Percentiles rank a stretch among this genome's conserved stretches.
Conservation (phyloP, 2,329 filamentous ascomycete species). For the Fusarium vanettenii region DNA sequence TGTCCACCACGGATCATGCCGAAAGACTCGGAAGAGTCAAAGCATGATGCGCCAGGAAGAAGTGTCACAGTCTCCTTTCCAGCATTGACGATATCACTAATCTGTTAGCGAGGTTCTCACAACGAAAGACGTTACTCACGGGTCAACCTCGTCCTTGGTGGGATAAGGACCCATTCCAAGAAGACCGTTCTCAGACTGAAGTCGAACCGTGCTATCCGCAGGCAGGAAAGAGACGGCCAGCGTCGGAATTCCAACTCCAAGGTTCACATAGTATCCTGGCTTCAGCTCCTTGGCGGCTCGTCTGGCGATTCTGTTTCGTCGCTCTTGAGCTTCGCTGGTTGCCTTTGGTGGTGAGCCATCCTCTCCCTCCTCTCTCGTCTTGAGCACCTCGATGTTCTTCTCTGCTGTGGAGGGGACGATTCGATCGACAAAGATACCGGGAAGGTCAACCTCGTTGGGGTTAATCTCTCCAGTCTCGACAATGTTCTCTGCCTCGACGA, state of each 20-base stretch:
- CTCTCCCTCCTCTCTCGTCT: conserved; percentile 60
- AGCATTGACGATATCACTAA: conserved; percentile 81
- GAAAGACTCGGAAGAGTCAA: conserved; percentile 85
- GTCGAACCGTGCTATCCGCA: conserved; percentile 76
- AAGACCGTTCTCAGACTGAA: conserved; percentile 89
- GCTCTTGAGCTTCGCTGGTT: conserved; percentile 60
- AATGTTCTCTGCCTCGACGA: conserved; percentile 88
- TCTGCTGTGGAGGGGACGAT: conserved; percentile 79
- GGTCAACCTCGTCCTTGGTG: conserved; percentile 75
- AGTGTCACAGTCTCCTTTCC: conserved; percentile 90
- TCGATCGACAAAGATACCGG: conserved; percentile 85
- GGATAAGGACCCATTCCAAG: conserved; percentile 87
- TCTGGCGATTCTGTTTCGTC: conserved; percentile 78
- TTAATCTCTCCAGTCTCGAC: conserved; percentile 79
- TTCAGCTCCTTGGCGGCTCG: conserved; percentile 85
- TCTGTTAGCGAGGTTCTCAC: conserved; percentile 6
- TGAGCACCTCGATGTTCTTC: conserved; percentile 79
- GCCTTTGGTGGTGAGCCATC: conserved; percentile 52
- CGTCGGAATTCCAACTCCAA: conserved; percentile 88
- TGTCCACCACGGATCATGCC: conserved; percentile 89
- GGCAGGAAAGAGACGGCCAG: conserved; percentile 83
- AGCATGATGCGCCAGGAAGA: conserved; percentile 79
- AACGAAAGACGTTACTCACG: conserved; percentile 50
- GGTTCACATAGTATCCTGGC: conserved; percentile 82
- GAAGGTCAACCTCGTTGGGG: conserved; percentile 80